Base-by-base conservation (phyloP, 2,329 filamentous ascomycete species). In the Sarocladium brachiariae region DNA sequence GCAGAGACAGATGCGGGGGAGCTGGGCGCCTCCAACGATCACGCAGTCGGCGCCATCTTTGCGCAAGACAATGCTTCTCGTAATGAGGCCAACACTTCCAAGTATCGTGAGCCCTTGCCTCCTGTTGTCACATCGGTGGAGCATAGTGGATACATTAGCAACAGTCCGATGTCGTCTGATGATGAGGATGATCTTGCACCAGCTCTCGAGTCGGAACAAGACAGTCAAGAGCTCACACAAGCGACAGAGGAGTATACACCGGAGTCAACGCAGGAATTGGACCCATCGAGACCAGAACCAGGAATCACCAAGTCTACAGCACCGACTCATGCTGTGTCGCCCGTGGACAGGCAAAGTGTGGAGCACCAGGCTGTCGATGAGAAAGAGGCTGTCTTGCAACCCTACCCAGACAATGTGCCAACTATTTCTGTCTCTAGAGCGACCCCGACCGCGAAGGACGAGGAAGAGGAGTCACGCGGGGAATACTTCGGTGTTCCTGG, bases 121-220 rank as follows among this genome's bases (percentile, higher is more conserved):
- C 84, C 84, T 1, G 76, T 88, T 14, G 82, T 87, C 11, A 86
- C 84, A 0, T 83, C 83, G 1, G 77, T 85, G 16, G 84, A 90
- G 60, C 81, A 78, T 9, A 77, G 68, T 51, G 83, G 80, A 1
- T 83, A 87, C 56, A 66, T 73, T 13, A 87, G 83, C 13, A 81
- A 86, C 52, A 80, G 74, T 41, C 50, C 52, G 4, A 50, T 59
- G 24, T 63, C 57, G 35, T 67, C 66, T 1, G 66, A 66, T 24
- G 62, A 67, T 39, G 65, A 67, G 34, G 51, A 49, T 23, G 39
- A 51, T 18, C 18, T 16, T 14, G 21, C 34, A 10, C 25, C 23
- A 7, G 11, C 19, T 16, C 45, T 5, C 6, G n/a, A 35, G 5
- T 3, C 35, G n/a, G 39, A 37, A 34, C 18, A 16, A 31, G 16